These are phyloP conservation scores for Psilocybe cyanescens DNA, from an alignment of 768 basidiomycete species.

Conservation along the genomic window DNA sequence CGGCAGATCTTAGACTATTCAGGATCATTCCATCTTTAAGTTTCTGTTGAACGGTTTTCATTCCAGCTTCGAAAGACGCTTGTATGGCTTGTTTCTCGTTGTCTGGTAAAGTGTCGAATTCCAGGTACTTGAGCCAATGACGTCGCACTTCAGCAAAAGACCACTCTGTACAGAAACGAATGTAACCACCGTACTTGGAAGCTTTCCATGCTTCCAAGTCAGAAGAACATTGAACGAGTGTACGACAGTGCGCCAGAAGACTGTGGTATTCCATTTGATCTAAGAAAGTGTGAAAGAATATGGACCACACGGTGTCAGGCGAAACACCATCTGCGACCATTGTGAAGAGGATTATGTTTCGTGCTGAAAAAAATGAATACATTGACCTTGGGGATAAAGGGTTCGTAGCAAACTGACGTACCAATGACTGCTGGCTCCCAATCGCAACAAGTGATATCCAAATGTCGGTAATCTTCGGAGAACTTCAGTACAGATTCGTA, in stretches of 20 bases:
- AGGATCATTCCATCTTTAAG: conserved; percentile 1
- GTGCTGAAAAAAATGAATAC: conserved; percentile 33
- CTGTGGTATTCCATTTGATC: conserved; percentile 35
- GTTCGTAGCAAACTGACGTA: conserved; percentile 11
- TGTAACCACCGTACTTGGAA: conserved; percentile 38
- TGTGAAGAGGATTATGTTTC: conserved; percentile 51
- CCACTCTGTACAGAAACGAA: conserved; percentile 40
- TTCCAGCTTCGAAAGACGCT: conserved; percentile 21
- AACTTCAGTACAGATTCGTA: background rate
- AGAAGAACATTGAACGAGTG: conserved; percentile 36
- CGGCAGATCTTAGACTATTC: conserved; percentile 34
- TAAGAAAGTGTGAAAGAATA: conserved; percentile 53
- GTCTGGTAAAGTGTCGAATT: conserved; percentile 28
- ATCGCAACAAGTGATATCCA: conserved; percentile 59
- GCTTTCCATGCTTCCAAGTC: conserved; percentile 40
- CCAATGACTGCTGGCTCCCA: conserved; percentile 51
- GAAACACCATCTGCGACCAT: conserved; percentile 38
- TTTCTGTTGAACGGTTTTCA: conserved; percentile 20
- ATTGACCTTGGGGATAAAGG: background rate
- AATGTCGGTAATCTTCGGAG: conserved; percentile 20
- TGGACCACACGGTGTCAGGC: conserved; percentile 38
- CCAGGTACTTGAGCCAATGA: conserved; percentile 42
- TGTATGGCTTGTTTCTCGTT: conserved; percentile 23
- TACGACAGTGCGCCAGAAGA: conserved; percentile 42
- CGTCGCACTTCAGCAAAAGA: conserved; percentile 42